Conservation (phyloP, 345 rosid species). For the Toxicodendron radicans region DNA sequence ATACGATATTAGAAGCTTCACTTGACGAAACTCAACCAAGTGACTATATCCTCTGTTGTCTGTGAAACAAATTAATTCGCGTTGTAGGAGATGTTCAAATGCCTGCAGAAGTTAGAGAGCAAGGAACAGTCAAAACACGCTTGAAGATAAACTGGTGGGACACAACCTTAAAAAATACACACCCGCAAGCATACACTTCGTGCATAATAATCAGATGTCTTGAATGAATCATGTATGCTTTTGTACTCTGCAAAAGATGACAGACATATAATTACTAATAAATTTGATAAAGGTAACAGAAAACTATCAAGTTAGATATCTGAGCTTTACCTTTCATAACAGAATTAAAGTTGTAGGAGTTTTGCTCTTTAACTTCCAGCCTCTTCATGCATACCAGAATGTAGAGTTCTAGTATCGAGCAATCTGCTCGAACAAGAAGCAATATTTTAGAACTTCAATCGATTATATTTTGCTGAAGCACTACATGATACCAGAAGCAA, state of each 20-base stretch:
- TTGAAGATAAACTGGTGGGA: conserved; percentile 4
- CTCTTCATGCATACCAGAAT: conserved; percentile 85
- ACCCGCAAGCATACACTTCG: conserved; percentile 75
- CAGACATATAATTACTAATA: conserved; percentile 7
- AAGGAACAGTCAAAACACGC: conserved; percentile 10
- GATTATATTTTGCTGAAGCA: neutral
- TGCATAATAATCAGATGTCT: conserved; percentile 73
- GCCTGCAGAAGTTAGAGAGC: conserved; percentile 51
- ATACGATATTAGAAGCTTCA: conserved; percentile 70
- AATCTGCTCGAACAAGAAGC: conserved; percentile 48
- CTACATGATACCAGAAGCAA: neutral
- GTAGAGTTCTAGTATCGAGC: conserved; percentile 88
- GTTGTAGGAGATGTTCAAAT: conserved; percentile 76
- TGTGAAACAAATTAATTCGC: conserved; percentile 57
- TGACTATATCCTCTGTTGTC: conserved; percentile 69
- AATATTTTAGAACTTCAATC: neutral
- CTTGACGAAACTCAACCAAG: conserved; percentile 66
- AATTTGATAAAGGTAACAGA: neutral
- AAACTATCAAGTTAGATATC: neutral
- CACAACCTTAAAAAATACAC: conserved; percentile 24
- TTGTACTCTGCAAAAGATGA: conserved; percentile 68
- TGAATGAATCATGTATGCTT: conserved; percentile 68
- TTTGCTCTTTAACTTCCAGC: conserved; percentile 85
- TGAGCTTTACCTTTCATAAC: conserved; percentile 73
- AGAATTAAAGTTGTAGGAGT: conserved; percentile 72